Conservation (phyloP, 169 alveolate genomes). For the Eimeria sp. region DNA sequence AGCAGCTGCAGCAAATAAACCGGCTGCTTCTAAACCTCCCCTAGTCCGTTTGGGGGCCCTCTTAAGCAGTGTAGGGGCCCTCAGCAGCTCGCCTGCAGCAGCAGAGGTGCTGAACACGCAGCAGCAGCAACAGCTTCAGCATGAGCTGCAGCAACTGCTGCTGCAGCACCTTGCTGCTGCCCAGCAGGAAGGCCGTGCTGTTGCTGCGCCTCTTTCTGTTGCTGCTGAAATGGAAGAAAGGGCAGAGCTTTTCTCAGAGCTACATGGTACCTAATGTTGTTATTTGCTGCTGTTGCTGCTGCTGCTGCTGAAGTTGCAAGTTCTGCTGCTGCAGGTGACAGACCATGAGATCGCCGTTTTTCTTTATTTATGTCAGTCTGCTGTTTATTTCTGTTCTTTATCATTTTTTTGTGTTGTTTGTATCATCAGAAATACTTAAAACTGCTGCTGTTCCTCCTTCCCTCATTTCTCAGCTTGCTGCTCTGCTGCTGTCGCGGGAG, state of each 20-base stretch:
- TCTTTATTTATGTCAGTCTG: too few relatives aligned
- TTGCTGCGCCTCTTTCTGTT: neutral
- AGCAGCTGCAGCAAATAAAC: neutral
- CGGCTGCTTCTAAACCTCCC: neutral
- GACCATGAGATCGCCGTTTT: neutral
- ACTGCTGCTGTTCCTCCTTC: slow-evolving; percentile 12
- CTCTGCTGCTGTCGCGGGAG: slow-evolving; percentile 8
- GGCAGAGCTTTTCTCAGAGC: neutral
- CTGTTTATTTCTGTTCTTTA: too few relatives aligned
- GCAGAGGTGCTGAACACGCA: neutral
- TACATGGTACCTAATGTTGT: slow-evolving; percentile 2
- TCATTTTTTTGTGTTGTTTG: neutral
- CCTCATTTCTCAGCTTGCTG: neutral
- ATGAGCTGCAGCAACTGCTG: too few relatives aligned
- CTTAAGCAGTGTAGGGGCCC: slow-evolving; percentile 23
- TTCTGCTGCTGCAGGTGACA: neutral
- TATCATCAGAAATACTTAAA: neutral
- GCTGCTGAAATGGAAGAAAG: slow-evolving; percentile 6
- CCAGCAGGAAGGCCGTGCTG: slow-evolving; percentile 50
- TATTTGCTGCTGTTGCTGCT: too few relatives aligned
- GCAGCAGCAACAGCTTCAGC: too few relatives aligned
- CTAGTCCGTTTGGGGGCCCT: neutral
- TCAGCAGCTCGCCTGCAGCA: neutral
- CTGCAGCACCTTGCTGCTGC: slow-evolving; percentile 29
- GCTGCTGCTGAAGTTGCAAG: too few relatives aligned